phyloP scores from a whole-genome alignment of 2,329 filamentous ascomycete genomes.

The Verticillium albo-atrum region DNA sequence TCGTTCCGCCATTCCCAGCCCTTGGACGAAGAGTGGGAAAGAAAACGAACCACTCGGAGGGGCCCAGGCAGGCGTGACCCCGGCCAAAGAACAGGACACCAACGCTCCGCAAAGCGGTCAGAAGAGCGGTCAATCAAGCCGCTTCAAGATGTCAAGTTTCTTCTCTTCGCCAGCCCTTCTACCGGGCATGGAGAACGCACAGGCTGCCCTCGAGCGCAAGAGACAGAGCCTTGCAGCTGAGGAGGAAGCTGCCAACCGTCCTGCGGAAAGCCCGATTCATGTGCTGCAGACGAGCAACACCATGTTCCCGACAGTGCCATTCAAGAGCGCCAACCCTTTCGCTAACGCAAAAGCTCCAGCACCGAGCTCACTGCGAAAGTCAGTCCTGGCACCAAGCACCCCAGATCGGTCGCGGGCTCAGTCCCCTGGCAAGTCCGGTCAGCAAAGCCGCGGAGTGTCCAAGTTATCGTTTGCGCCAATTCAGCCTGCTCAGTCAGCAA shows the following conservation, averaged over 20 bases:
- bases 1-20: constrained; percentile 26
- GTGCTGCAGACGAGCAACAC: constrained; percentile 26
- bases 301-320: constrained; percentile 28
- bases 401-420: neutral
- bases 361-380: neutral
- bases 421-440: neutral
- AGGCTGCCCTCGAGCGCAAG: constrained; percentile 6
- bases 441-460: neutral
- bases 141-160: constrained; percentile 43
- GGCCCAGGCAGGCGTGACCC: neutral
- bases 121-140: neutral
- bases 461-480: neutral
- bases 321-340: neutral
- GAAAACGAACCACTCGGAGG: constrained; percentile 6
- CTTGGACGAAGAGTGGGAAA: constrained; percentile 31
- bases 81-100: neutral
- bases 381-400: neutral
- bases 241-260: constrained; percentile 4
- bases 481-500: neutral
- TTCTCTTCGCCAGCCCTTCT: constrained; percentile 51
- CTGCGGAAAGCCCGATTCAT: constrained; percentile 9
- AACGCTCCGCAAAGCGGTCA: neutral
- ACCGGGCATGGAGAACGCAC: constrained; percentile 20
- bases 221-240: constrained; percentile 3
- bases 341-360: neutral